phyloP scores from a whole-genome alignment of 345 rosid species.

The Sapria himalayana region DNA sequence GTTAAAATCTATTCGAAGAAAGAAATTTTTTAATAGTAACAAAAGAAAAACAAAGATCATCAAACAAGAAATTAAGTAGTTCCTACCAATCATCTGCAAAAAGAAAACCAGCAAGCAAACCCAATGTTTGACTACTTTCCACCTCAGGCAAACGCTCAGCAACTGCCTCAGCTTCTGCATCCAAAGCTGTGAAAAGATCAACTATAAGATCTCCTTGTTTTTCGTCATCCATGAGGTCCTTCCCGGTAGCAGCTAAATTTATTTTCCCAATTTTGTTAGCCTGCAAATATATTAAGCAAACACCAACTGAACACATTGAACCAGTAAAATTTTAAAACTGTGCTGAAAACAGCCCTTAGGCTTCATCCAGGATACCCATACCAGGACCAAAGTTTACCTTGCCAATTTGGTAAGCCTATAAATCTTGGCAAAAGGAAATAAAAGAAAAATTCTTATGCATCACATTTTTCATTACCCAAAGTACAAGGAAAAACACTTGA shows the following conservation, averaged over 20 bases:
- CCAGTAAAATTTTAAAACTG: no score
- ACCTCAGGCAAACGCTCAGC: conserved; percentile 57
- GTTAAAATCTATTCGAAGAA: no score
- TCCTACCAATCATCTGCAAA: conserved; percentile 88
- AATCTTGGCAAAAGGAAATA: no score
- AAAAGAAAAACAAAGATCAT: background rate
- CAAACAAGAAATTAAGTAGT: conserved; percentile 4
- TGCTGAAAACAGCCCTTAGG: no score
- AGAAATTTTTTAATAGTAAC: background rate
- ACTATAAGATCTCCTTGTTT: conserved; percentile 86
- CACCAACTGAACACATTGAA: no score
- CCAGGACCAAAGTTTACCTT: no score
- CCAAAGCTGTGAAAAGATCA: conserved; percentile 80
- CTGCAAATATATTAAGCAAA: conserved; percentile 26
- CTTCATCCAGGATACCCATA: no score
- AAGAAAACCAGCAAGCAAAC: conserved; percentile 86
- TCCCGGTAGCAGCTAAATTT: conserved; percentile 98
- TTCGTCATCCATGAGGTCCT: conserved; percentile 99
- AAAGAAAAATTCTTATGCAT: no score
- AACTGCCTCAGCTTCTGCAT: conserved; percentile 86
- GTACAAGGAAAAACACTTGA: no score
- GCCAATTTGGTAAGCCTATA: no score
- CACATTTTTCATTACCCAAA: no score
- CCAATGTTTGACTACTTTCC: conserved; percentile 72
- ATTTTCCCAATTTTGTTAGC: conserved; percentile 95